A percentile compares a stretch with the other conserved stretches of the same genome.
Evolutionary conservation across 495 filamentous ascomycete species (phyloP).

Genomic region (Astrocystis sublimbata): DNA sequence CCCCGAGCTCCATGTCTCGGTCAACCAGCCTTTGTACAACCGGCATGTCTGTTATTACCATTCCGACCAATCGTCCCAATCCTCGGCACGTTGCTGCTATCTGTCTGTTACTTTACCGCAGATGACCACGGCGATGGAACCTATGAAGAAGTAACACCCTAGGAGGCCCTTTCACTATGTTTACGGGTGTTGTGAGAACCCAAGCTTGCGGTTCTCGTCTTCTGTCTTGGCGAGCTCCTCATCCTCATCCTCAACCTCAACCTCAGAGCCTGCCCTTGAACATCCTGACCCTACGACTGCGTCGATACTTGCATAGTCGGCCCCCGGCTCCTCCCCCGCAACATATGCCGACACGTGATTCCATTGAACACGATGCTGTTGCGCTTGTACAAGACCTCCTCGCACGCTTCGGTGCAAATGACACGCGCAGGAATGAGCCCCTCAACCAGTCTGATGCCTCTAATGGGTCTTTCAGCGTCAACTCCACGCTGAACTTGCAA

Average conservation of each 20-base stretch:
- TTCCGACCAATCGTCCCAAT: not conserved
- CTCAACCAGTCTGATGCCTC: not conserved
- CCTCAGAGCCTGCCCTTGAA: conserved; percentile 24
- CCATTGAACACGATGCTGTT: conserved; percentile 2
- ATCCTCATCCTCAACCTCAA: too few species aligned
- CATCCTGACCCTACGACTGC: conserved; percentile 22
- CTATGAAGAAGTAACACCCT: too few species aligned
- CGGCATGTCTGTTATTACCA: too few species aligned
- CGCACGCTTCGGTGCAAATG: not conserved
- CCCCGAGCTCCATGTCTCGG: not conserved
- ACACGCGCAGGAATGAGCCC: not conserved
- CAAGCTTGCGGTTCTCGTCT: conserved; percentile 13
- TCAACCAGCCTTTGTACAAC: too few species aligned
- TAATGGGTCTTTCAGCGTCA: not conserved
- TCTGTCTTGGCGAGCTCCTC: conserved; percentile 17
- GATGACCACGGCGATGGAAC: too few species aligned
- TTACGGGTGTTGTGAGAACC: conserved; percentile 12
- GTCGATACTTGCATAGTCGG: conserved; percentile 16
- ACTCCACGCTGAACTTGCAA: not conserved
- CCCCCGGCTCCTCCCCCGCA: too few species aligned
- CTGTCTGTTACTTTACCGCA: too few species aligned
- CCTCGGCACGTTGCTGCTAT: not conserved
- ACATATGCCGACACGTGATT: too few species aligned
- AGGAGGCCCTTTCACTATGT: too few species aligned
- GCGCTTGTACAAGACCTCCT: not conserved